A percentile compares a stretch with the other conserved stretches of the same genome.
Evolutionary conservation across 2,329 filamentous ascomycete genomes (phyloP).

Genomic region (Aspergillus thermomutatus): DNA sequence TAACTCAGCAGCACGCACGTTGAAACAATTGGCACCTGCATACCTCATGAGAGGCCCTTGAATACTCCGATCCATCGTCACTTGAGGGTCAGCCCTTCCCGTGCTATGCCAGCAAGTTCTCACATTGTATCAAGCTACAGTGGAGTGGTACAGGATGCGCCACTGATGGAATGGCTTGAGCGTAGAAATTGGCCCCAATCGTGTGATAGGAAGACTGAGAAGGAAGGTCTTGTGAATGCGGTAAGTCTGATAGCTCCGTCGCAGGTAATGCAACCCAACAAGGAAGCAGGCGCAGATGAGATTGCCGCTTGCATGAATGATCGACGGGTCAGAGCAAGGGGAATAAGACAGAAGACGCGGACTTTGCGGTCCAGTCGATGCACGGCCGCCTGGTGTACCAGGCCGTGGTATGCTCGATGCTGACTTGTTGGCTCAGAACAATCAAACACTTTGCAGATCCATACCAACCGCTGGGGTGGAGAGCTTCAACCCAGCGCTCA

Average conservation of each 20-base stretch:
- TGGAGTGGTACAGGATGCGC: neutral
- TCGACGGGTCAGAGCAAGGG: conserved; percentile 8
- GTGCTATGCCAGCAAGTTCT: neutral
- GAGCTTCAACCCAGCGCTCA: neutral
- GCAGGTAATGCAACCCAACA: conserved; percentile 6
- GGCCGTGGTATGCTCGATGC: neutral
- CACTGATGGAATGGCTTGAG: neutral
- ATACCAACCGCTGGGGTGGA: conserved; percentile 11
- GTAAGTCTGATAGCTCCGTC: neutral
- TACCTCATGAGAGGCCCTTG: conserved; percentile 8
- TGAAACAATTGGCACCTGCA: conserved; percentile 6
- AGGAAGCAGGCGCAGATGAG: neutral
- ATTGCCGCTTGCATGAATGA: conserved; percentile 8
- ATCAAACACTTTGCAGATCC: conserved; percentile 11
- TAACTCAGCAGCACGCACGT: neutral
- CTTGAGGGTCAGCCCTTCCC: neutral
- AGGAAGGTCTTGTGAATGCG: neutral
- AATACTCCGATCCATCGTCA: neutral
- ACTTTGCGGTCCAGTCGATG: neutral
- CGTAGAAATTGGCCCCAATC: neutral
- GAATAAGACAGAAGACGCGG: conserved; percentile 12
- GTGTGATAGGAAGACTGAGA: neutral
- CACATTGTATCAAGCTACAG: neutral
- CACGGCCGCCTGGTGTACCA: neutral
- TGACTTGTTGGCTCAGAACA: neutral